A percentile compares a stretch with the other conserved stretches of the same genome.
These are phyloP conservation scores for Antrodiella citrinella DNA, from an alignment of 768 basidiomycete species.

Conservation along the genomic window DNA sequence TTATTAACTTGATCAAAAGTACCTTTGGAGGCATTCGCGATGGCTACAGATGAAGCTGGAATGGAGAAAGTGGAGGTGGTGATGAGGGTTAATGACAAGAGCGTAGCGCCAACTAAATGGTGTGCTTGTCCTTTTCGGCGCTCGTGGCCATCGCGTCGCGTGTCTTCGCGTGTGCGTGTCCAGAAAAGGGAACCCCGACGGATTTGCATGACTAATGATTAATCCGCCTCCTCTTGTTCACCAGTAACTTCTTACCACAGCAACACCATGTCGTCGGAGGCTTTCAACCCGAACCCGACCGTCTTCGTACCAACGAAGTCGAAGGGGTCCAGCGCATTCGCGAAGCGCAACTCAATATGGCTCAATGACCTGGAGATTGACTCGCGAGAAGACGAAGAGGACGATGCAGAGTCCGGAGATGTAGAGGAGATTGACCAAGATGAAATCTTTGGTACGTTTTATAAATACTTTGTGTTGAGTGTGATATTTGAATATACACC, in stretches of 20 bases:
- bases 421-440: constrained; percentile 79
- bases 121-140: background rate
- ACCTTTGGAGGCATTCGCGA: constrained; percentile 24
- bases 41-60: background rate
- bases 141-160: background rate
- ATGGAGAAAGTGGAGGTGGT: background rate
- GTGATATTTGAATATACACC: constrained; percentile 4
- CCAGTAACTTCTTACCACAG: too few relatives aligned
- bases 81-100: constrained; percentile 4
- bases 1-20: background rate
- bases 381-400: constrained; percentile 12
- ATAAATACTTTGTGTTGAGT: background rate
- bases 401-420: constrained; percentile 32
- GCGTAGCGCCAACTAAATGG: background rate
- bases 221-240: background rate
- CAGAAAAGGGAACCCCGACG: background rate
- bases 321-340: constrained; percentile 30
- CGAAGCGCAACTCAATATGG: constrained; percentile 52
- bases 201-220: background rate
- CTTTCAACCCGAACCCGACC: constrained; percentile 88
- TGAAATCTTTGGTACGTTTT: constrained; percentile 76
- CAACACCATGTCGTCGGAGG: constrained; percentile 28
- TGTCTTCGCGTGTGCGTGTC: background rate
- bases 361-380: constrained; percentile 23
- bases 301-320: constrained; percentile 55